Evolutionary conservation across 2,329 filamentous ascomycete species (phyloP).

Genomic region (Aspergillus quadricinctus): DNA sequence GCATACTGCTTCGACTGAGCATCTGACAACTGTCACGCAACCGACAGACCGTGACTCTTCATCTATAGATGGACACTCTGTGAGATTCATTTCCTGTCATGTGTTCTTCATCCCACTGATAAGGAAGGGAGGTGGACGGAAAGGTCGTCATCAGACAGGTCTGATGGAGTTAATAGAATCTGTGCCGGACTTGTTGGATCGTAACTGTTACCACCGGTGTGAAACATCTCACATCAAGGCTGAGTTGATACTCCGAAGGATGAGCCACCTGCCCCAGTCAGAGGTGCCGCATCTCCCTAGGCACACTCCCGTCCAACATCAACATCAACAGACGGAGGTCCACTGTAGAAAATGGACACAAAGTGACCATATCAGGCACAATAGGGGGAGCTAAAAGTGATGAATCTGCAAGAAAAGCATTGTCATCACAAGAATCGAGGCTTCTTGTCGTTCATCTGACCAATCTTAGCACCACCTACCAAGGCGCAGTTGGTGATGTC

Average conservation of each 20-base stretch:
- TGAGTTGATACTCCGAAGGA: constrained; percentile 9
- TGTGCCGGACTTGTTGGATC: constrained; percentile 4
- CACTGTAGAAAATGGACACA: background rate
- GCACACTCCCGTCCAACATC: constrained; percentile 12
- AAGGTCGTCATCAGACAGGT: constrained; percentile 4
- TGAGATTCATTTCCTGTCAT: constrained; percentile 9
- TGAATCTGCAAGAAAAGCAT: constrained; percentile 19
- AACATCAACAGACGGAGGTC: constrained; percentile 6
- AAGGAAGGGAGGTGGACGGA: background rate
- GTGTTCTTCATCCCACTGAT: constrained; percentile 2
- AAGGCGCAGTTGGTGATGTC: constrained; percentile 29
- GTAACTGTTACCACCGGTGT: constrained; percentile 5
- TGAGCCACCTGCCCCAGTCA: constrained; percentile 14
- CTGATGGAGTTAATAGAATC: constrained; percentile 3
- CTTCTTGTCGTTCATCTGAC: constrained; percentile 7
- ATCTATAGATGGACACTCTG: constrained; percentile 8
- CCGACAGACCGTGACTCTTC: constrained; percentile 3
- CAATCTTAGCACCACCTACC: constrained; percentile 13
- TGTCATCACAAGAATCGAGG: constrained; percentile 17
- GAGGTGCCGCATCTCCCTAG: constrained; percentile 11
- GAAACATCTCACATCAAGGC: constrained; percentile 2
- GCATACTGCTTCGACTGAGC: constrained; percentile 9
- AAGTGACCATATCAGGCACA: constrained; percentile 9
- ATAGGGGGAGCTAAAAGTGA: constrained; percentile 9
- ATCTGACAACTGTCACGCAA: constrained; percentile 21